phyloP scores from a whole-genome alignment of 768 basidiomycete species.

The Melanogaster broomeanus region DNA sequence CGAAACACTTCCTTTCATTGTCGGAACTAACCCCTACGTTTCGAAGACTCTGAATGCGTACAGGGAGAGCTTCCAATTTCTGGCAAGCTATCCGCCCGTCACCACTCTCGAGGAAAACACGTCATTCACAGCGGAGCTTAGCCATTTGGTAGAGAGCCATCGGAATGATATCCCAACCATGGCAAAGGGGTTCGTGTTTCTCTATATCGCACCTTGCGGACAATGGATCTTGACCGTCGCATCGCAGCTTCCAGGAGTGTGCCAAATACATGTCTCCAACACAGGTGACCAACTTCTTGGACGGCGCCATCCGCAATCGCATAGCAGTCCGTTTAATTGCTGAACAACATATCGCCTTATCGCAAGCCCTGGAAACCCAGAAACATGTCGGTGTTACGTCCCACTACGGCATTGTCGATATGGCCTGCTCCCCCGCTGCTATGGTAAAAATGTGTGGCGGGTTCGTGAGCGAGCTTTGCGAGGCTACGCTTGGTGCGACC shows the following conservation, averaged over 20 bases:
- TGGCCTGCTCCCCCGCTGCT: slow-evolving; percentile 64
- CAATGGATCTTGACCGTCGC: background rate
- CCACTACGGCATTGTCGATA: slow-evolving; percentile 74
- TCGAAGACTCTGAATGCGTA: slow-evolving; percentile 68
- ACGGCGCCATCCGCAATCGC: slow-evolving; percentile 82
- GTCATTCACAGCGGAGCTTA: slow-evolving; percentile 66
- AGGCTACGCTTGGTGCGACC: slow-evolving; percentile 75
- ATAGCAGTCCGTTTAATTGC: slow-evolving; percentile 88
- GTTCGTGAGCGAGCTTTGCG: slow-evolving; percentile 84
- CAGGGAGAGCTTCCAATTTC: slow-evolving; percentile 65
- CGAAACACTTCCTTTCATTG: slow-evolving; percentile 82
- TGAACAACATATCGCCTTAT: slow-evolving; percentile 88
- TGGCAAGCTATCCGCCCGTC: slow-evolving; percentile 68
- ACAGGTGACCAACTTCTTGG: slow-evolving; percentile 79
- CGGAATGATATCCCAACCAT: slow-evolving; percentile 88
- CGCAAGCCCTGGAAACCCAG: slow-evolving; percentile 58
- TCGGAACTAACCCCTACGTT: slow-evolving; percentile 88
- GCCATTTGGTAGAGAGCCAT: slow-evolving; percentile 71
- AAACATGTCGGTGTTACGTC: slow-evolving; percentile 30
- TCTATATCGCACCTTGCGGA: background rate
- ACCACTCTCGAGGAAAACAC: slow-evolving; percentile 69
- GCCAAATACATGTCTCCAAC: slow-evolving; percentile 78
- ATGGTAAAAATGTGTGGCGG: slow-evolving; percentile 81
- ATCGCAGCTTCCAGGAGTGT: slow-evolving; percentile 79
- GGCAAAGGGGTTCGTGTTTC: slow-evolving; percentile 74